A percentile compares a stretch with the other conserved stretches of the same genome.
Conservation (phyloP, 2,329 filamentous ascomycete species). For the Cryphonectria japonica region DNA sequence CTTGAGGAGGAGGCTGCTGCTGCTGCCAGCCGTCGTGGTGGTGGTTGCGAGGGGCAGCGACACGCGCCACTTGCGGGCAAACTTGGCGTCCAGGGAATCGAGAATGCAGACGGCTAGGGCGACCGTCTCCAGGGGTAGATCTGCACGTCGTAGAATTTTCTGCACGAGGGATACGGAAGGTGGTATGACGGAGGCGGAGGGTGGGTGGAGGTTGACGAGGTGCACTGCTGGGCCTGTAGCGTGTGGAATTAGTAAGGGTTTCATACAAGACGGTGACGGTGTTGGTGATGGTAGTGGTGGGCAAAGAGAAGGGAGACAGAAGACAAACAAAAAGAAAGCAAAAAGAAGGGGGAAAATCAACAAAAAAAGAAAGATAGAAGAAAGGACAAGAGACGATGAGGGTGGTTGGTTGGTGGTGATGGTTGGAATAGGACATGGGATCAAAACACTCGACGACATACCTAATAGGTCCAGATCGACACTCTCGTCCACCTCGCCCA, state of each 20-base stretch:
- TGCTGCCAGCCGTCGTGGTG: not conserved
- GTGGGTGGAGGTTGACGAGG: constrained; percentile 68
- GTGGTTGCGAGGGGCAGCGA: constrained; percentile 54
- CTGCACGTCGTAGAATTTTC: constrained; percentile 60
- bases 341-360: not conserved
- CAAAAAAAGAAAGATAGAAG: not conserved
- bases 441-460: constrained; percentile 33
- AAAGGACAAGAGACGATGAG: not conserved
- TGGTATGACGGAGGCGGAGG: constrained; percentile 61
- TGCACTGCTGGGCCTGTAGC: constrained; percentile 65
- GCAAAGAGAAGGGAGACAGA: constrained; percentile 21
- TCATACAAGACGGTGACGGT: constrained; percentile 16
- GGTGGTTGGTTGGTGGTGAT: not conserved
- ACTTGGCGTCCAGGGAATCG: constrained; percentile 65
- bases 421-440: not conserved
- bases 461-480: constrained; percentile 48
- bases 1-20: constrained; percentile 27
- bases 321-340: not conserved
- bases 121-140: constrained; percentile 63
- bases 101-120: constrained; percentile 69
- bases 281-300: constrained; percentile 14
- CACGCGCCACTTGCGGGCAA: constrained; percentile 65
- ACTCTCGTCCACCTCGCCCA: constrained; percentile 49
- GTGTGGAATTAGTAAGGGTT: constrained; percentile 26
- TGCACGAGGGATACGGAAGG: constrained; percentile 64